These are phyloP conservation scores for Entomortierella parvispora DNA, from an alignment of 192 early-diverging fungal genomes.

Conservation along the genomic window DNA sequence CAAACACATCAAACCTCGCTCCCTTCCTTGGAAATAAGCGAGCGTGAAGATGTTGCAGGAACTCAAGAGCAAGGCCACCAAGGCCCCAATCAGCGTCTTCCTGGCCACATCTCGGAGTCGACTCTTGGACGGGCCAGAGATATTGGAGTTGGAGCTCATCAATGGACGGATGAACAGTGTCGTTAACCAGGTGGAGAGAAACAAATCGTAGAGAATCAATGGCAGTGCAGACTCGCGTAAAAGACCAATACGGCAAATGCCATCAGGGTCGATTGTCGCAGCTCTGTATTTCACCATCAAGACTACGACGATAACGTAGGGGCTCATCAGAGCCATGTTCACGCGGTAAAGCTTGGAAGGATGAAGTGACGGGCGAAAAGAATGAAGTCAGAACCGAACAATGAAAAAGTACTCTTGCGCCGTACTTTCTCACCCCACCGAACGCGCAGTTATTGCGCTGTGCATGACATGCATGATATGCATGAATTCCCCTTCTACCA, in stretches of 20 bases:
- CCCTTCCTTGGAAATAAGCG: constrained; percentile 24
- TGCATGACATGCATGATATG: neutral
- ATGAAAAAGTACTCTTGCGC: too few relatives aligned
- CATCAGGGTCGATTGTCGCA: neutral
- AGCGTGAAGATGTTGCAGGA: constrained; percentile 47
- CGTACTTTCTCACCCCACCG: neutral
- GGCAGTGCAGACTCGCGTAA: neutral
- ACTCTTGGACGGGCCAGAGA: neutral
- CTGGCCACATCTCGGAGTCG: constrained; percentile 29
- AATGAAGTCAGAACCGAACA: neutral
- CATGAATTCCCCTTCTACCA: neutral
- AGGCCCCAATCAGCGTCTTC: constrained; percentile 34
- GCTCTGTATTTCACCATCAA: neutral
- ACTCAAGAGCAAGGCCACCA: constrained; percentile 49
- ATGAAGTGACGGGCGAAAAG: neutral
- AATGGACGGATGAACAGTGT: neutral
- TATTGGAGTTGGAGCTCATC: neutral
- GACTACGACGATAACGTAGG: neutral
- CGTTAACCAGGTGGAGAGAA: constrained; percentile 1
- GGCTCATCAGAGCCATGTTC: neutral
- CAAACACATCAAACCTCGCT: constrained; percentile 49
- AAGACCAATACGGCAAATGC: neutral
- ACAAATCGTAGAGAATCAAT: constrained; percentile 3
- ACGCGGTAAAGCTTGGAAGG: neutral
- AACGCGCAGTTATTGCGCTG: neutral